These are phyloP conservation scores for Lactifluus pinguis DNA, from an alignment of 768 basidiomycete genomes.

Conservation along the genomic window DNA sequence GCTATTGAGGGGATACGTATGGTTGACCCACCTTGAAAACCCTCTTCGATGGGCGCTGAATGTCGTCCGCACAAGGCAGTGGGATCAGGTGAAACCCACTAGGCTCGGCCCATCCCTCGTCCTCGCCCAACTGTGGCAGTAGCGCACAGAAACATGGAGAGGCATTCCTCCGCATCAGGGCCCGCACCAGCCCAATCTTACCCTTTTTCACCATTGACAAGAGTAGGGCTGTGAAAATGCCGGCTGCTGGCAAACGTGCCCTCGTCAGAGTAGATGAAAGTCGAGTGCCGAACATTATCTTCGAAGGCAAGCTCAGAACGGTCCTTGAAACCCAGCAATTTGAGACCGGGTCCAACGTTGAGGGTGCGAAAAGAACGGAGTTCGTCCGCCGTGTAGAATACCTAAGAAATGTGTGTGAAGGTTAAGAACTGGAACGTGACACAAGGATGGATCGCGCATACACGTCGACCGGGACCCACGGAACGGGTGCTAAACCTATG, in stretches of 20 bases:
- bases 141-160: conserved; percentile 76
- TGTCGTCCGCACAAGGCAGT: conserved; percentile 92
- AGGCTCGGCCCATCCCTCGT: conserved; percentile 70
- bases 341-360: conserved; percentile 74
- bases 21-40: conserved; percentile 43
- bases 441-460: conserved; percentile 25
- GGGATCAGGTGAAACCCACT: conserved; percentile 90
- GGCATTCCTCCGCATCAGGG: conserved; percentile 58
- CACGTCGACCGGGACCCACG: conserved; percentile 47
- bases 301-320: conserved; percentile 62
- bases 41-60: conserved; percentile 66
- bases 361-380: conserved; percentile 74
- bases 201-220: conserved; percentile 73
- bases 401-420: conserved; percentile 33
- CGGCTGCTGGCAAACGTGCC: conserved; percentile 85
- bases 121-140: conserved; percentile 68
- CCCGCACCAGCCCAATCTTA: conserved; percentile 72
- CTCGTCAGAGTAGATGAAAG: conserved; percentile 93
- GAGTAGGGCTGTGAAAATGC: conserved; percentile 78
- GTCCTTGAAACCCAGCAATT: conserved; percentile 88
- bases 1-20: background rate
- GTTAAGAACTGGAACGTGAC: background rate
- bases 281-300: conserved; percentile 86
- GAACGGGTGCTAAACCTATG: conserved; percentile 24
- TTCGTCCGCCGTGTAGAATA: conserved; percentile 81